These are phyloP conservation scores for Tolypocladium cylindrosporum DNA, from an alignment of 2,329 filamentous ascomycete species.

Conservation along the genomic window DNA sequence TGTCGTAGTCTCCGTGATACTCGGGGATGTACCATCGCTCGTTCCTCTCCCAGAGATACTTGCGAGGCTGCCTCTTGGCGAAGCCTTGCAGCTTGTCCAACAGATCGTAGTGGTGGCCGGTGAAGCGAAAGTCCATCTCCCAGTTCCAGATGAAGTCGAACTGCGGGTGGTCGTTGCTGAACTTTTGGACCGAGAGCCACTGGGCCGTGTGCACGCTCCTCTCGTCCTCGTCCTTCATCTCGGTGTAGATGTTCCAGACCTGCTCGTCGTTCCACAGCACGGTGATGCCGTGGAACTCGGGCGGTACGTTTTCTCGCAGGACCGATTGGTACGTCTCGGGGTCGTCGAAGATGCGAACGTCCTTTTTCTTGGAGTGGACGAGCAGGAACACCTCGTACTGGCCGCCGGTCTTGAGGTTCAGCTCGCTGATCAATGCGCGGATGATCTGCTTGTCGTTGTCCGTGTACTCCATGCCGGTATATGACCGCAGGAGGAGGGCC, in stretches of 20 bases:
- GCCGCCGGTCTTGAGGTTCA: slow-evolving; percentile 65
- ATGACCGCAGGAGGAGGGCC: slow-evolving; percentile 66
- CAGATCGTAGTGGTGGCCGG: slow-evolving; percentile 74
- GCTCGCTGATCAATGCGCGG: slow-evolving; percentile 68
- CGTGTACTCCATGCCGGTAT: slow-evolving; percentile 64
- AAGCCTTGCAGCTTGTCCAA: slow-evolving; percentile 56
- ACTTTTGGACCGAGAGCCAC: slow-evolving; percentile 66
- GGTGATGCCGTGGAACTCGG: slow-evolving; percentile 60
- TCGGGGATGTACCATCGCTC: slow-evolving; percentile 64
- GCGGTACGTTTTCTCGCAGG: slow-evolving; percentile 52
- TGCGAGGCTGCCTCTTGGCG: slow-evolving; percentile 57
- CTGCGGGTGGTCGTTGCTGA: slow-evolving; percentile 64
- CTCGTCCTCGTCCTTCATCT: slow-evolving; percentile 52
- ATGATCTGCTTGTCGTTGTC: slow-evolving; percentile 72
- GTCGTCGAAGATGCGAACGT: slow-evolving; percentile 48
- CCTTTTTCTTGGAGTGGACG: slow-evolving; percentile 63
- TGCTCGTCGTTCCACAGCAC: slow-evolving; percentile 66
- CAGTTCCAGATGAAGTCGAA: slow-evolving; percentile 82
- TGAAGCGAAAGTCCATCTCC: slow-evolving; percentile 75
- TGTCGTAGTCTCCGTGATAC: slow-evolving; percentile 55
- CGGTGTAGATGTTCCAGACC: slow-evolving; percentile 69
- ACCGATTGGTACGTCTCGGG: slow-evolving; percentile 47
- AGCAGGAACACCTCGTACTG: slow-evolving; percentile 75
- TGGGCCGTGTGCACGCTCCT: slow-evolving; percentile 49
- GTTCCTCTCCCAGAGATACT: slow-evolving; percentile 64